Conservation (phyloP, 306 rosid genomes). For the Alnus glutinosa region DNA sequence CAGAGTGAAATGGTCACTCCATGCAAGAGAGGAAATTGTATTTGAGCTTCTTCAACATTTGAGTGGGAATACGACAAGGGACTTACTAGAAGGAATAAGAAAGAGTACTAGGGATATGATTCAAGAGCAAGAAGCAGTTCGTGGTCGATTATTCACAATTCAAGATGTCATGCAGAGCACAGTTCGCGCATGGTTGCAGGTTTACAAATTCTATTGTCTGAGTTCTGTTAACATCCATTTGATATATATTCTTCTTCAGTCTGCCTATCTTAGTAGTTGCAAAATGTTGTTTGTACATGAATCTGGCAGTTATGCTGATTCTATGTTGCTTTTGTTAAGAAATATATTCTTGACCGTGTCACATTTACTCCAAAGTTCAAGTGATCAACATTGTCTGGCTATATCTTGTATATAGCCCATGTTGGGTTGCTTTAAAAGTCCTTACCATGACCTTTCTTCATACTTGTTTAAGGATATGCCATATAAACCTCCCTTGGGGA, state of each 20-base stretch:
- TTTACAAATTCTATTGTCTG: slow-evolving; percentile 8
- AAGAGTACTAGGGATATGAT: slow-evolving; percentile 82
- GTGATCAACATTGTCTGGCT: no score
- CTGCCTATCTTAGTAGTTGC: background rate
- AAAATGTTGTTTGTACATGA: background rate
- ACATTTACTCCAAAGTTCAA: no score
- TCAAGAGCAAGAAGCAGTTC: slow-evolving; percentile 98
- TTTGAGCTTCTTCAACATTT: slow-evolving; percentile 89
- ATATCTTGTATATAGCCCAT: no score
- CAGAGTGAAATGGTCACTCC: slow-evolving; percentile 96
- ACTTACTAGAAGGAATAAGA: slow-evolving; percentile 58
- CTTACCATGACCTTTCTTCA: no score
- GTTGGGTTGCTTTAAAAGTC: no score
- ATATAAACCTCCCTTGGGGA: no score
- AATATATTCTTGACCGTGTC: no score
- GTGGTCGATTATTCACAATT: slow-evolving; percentile 91
- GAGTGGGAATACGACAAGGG: slow-evolving; percentile 63
- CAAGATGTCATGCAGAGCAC: slow-evolving; percentile 97
- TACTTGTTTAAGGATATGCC: no score
- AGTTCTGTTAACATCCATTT: no score
- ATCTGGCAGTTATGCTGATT: no score
- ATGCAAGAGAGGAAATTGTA: slow-evolving; percentile 90
- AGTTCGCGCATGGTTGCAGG: slow-evolving; percentile 98
- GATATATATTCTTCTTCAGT: no score
- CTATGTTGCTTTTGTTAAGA: no score